These are phyloP conservation scores for Calonectria hongkongensis DNA, from an alignment of 2,329 filamentous ascomycete genomes.

Conservation along the genomic window DNA sequence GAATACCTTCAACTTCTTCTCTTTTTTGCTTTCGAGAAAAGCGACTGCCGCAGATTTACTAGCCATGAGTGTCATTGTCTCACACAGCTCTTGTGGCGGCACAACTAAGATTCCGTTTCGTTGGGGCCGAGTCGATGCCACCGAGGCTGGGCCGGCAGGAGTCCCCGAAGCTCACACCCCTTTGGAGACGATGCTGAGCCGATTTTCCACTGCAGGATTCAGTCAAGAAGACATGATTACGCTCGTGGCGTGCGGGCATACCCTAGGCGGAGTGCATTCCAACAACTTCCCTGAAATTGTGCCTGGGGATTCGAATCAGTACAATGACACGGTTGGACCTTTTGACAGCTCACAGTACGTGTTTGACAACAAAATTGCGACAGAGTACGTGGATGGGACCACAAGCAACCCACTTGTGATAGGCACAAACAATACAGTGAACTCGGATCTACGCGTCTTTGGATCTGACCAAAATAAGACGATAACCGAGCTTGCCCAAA, in stretches of 20 bases:
- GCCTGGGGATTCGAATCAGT: conserved; percentile 8
- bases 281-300: conserved; percentile 64
- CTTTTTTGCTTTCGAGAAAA: conserved; percentile 31
- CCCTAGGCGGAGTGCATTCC: conserved; percentile 66
- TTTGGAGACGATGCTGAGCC: conserved; percentile 50
- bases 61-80: conserved; percentile 56
- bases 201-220: conserved; percentile 58
- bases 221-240: conserved; percentile 60
- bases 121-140: conserved; percentile 57
- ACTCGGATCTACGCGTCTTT: conserved; percentile 67
- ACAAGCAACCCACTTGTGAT: conserved; percentile 66
- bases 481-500: conserved; percentile 61
- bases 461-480: conserved; percentile 65
- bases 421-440: conserved; percentile 60
- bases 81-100: conserved; percentile 64
- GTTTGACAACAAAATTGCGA: conserved; percentile 67
- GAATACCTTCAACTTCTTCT: conserved; percentile 60
- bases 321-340: conserved; percentile 55
- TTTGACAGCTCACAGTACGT: conserved; percentile 61
- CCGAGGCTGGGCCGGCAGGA: conserved; percentile 54
- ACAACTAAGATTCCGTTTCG: conserved; percentile 54
- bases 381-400: conserved; percentile 64
- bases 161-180: conserved; percentile 58
- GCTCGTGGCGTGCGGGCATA: conserved; percentile 61
- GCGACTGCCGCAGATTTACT: conserved; percentile 56